Conservation (phyloP, 2,329 filamentous ascomycete genomes). For the Trichophyton benhamiae region DNA sequence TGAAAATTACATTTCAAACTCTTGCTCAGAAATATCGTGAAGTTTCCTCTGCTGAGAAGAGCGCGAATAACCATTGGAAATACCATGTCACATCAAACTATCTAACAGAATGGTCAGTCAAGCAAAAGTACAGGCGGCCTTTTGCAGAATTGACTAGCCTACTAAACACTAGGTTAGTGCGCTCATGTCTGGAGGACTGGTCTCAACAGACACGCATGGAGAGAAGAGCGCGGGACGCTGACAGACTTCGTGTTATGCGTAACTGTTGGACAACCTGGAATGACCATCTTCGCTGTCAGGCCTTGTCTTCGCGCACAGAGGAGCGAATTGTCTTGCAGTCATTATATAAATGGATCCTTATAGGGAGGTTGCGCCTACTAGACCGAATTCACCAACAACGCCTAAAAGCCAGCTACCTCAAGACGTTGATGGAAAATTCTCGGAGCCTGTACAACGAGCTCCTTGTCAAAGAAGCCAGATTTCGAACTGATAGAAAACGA, state of each 20-base stretch:
- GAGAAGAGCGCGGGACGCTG: slow-evolving; percentile 38
- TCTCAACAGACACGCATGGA: slow-evolving; percentile 33
- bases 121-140: slow-evolving; percentile 33
- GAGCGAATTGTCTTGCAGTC: slow-evolving; percentile 44
- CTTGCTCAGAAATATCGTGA: slow-evolving; percentile 25
- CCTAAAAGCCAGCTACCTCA: slow-evolving; percentile 28
- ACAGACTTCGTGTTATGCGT: slow-evolving; percentile 42
- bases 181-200: slow-evolving; percentile 41
- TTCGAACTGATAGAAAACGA: slow-evolving; percentile 23
- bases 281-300: slow-evolving; percentile 44
- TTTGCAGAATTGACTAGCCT: slow-evolving; percentile 33
- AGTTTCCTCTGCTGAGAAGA: slow-evolving; percentile 19
- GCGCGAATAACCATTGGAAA: slow-evolving; percentile 22
- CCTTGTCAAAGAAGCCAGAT: slow-evolving; percentile 26
- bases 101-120: slow-evolving; percentile 32
- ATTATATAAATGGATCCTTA: slow-evolving; percentile 51
- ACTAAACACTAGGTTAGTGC: slow-evolving; percentile 35
- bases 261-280: slow-evolving; percentile 53
- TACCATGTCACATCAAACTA: slow-evolving; percentile 26
- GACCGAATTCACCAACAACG: slow-evolving; percentile 30
- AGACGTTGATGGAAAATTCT: slow-evolving; percentile 29
- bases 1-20: slow-evolving; percentile 22
- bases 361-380: slow-evolving; percentile 33
- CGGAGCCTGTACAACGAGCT: slow-evolving; percentile 27
- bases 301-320: slow-evolving; percentile 42